Evolutionary conservation across 345 rosid genomes (phyloP).

Genomic region (rapeseed (Brassica napus)): DNA sequence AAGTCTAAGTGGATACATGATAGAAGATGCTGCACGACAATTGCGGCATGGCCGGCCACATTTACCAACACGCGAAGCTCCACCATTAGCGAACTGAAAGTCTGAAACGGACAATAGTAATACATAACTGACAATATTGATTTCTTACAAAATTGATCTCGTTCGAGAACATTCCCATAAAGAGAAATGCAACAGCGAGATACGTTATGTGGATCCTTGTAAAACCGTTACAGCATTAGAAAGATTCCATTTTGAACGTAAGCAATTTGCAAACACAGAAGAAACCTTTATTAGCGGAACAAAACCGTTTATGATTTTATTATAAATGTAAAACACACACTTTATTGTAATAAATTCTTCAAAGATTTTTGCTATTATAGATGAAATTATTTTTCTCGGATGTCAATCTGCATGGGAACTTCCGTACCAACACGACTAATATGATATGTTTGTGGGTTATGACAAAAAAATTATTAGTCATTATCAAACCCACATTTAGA

Average conservation of each 20-base stretch:
- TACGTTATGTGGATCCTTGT: not conserved
- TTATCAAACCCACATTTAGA: not conserved
- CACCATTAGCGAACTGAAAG: constrained; percentile 12
- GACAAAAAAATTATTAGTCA: not conserved
- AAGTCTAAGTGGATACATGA: not conserved
- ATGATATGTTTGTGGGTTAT: not conserved
- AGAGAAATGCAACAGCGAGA: not conserved
- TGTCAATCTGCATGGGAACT: not conserved
- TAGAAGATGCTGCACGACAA: constrained; percentile 23
- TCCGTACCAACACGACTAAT: not conserved
- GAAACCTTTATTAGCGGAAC: not conserved
- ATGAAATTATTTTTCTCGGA: not conserved
- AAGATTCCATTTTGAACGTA: not conserved
- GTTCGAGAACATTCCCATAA: not conserved
- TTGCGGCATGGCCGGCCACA: constrained; percentile 29
- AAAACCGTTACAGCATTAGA: not conserved
- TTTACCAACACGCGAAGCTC: constrained; percentile 22
- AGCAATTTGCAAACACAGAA: not conserved
- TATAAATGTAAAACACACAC: not conserved
- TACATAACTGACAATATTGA: not conserved
- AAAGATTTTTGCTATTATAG: not conserved
- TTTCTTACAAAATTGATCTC: not conserved
- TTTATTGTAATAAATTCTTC: not conserved
- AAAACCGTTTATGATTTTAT: not conserved
- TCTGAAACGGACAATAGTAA: constrained; percentile 8